Evolutionary conservation across 2,329 filamentous ascomycete species (phyloP).

Genomic region (Talaromyces atroroseus): DNA sequence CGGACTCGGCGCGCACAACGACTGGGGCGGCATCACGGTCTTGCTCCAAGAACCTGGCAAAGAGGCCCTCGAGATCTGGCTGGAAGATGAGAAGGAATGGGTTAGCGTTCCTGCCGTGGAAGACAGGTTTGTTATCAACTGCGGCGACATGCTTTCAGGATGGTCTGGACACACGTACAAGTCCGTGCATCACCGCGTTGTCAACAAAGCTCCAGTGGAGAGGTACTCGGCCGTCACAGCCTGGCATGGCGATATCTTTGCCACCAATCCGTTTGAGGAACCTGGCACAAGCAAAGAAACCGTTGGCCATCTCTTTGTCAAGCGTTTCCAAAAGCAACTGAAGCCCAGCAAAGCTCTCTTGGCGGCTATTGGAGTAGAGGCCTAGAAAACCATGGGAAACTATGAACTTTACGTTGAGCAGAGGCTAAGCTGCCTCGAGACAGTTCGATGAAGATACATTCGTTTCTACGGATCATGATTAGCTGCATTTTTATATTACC

Average conservation of each 20-base stretch:
- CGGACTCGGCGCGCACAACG: slow-evolving; percentile 24
- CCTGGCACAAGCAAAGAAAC: not conserved
- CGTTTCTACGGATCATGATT: not conserved
- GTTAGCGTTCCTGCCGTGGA: slow-evolving; percentile 32
- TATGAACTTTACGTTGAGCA: not conserved
- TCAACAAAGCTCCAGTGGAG: not conserved
- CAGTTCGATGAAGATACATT: not conserved
- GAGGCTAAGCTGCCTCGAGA: too few species aligned
- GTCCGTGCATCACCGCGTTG: not conserved
- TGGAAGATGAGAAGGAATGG: slow-evolving; percentile 20
- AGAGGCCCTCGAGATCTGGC: slow-evolving; percentile 21
- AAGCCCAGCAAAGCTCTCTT: not conserved
- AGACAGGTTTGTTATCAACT: slow-evolving; percentile 28
- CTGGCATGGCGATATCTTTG: not conserved
- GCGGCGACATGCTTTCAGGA: slow-evolving; percentile 22
- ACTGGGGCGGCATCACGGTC: slow-evolving; percentile 23
- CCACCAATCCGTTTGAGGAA: not conserved
- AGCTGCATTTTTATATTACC: not conserved
- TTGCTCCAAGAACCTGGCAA: slow-evolving; percentile 20
- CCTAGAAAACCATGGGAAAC: not conserved
- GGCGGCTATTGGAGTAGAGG: not conserved
- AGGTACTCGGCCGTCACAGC: not conserved
- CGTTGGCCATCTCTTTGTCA: not conserved
- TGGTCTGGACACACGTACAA: slow-evolving; percentile 8
- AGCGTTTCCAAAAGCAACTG: not conserved